These are phyloP conservation scores for Neurospora hispaniola DNA, from an alignment of 495 filamentous ascomycete species.

Conservation along the genomic window DNA sequence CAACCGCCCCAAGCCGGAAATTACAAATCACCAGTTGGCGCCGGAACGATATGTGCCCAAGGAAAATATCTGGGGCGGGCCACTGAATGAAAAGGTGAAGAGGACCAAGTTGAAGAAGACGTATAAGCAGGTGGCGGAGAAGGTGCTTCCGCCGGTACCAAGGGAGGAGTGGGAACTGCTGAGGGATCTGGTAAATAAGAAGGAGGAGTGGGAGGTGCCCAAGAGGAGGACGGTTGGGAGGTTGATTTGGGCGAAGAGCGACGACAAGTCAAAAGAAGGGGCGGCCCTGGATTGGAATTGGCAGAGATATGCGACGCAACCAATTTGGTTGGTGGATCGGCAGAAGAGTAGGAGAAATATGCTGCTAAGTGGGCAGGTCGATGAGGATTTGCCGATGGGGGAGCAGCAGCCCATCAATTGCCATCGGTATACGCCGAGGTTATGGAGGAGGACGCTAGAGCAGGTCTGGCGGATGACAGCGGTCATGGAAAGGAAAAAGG, in stretches of 20 bases:
- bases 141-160: constrained; percentile 64
- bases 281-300: constrained; percentile 21
- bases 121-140: constrained; percentile 45
- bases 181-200: constrained; percentile 46
- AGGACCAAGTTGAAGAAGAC: constrained; percentile 49
- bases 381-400: constrained; percentile 25
- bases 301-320: constrained; percentile 13
- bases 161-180: constrained; percentile 53
- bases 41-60: constrained; percentile 43
- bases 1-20: constrained; percentile 18
- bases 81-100: constrained; percentile 40
- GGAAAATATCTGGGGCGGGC: constrained; percentile 53
- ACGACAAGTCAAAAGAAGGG: constrained; percentile 10
- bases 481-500: constrained; percentile 16
- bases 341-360: constrained; percentile 14
- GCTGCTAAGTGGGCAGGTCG: constrained; percentile 22
- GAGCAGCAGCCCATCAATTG: constrained; percentile 20
- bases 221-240: constrained; percentile 15
- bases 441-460: constrained; percentile 21
- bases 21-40: constrained; percentile 30
- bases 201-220: constrained; percentile 19
- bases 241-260: constrained; percentile 40
- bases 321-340: constrained; percentile 11
- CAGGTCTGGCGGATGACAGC: constrained; percentile 27
- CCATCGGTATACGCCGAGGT: constrained; percentile 12